Percentiles rank a stretch among this genome's conserved stretches.
Evolutionary conservation across 805 yeast genomes (phyloP).

Genomic region (Groenewaldozyma salmanticensis): DNA sequence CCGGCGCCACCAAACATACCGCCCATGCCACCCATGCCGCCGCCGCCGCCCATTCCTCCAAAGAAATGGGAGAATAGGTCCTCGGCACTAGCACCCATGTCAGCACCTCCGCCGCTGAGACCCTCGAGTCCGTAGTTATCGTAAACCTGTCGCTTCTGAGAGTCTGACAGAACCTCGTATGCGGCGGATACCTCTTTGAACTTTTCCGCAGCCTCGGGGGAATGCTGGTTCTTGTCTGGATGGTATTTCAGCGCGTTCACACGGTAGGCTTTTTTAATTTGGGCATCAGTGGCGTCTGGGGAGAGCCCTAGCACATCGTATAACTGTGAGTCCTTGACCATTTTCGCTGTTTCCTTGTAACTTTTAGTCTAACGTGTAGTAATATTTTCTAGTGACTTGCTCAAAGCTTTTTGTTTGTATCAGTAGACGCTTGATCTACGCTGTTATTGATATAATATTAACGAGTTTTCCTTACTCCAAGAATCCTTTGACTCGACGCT

Average conservation of each 20-base stretch:
- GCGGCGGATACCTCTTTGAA: slow-evolving; percentile 88
- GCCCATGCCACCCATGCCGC: slow-evolving; percentile 31
- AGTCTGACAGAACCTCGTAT: slow-evolving; percentile 78
- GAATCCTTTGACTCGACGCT: no score
- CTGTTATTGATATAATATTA: no score
- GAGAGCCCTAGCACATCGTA: slow-evolving; percentile 56
- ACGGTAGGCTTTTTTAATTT: slow-evolving; percentile 72
- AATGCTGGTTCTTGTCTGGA: slow-evolving; percentile 70
- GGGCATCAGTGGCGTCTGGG: slow-evolving; percentile 41
- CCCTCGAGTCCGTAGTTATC: slow-evolving; percentile 94
- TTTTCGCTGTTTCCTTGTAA: slow-evolving; percentile 17
- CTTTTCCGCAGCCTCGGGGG: slow-evolving; percentile 82
- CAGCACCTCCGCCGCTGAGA: slow-evolving; percentile 58
- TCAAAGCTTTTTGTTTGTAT: no score
- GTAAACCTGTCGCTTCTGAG: slow-evolving; percentile 79
- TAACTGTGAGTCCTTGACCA: slow-evolving; percentile 62
- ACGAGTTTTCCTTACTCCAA: no score
- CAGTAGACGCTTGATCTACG: no score
- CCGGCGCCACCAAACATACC: slow-evolving; percentile 38
- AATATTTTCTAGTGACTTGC: no score
- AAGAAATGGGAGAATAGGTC: slow-evolving; percentile 76
- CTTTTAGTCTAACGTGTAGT: not conserved
- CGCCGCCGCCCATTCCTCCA: slow-evolving; percentile 46
- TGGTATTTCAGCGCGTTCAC: slow-evolving; percentile 66
- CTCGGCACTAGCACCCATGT: slow-evolving; percentile 61